Evolutionary conservation across 208 protist genomes (phyloP).

Genomic region (Trypanosoma brucei): DNA sequence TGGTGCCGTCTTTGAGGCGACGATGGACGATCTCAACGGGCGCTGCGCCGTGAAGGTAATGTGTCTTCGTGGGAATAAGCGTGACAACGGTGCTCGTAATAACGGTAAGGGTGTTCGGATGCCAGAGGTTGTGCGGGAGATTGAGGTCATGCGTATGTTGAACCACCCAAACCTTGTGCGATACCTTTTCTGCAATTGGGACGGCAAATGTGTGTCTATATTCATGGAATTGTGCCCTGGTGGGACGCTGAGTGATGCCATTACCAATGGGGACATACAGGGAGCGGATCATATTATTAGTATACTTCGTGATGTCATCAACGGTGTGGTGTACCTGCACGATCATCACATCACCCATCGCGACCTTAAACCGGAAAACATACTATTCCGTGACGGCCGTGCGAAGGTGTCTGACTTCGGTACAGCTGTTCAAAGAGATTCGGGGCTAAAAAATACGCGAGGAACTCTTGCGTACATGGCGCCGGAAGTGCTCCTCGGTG

Average conservation of each 20-base stretch:
- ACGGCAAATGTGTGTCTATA: slow-evolving; percentile 82
- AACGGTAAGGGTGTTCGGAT: slow-evolving; percentile 36
- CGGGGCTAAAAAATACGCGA: slow-evolving; percentile 44
- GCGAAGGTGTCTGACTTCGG: slow-evolving; percentile 83
- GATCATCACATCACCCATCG: slow-evolving; percentile 73
- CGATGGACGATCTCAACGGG: slow-evolving; percentile 53
- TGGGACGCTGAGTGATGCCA: slow-evolving; percentile 54
- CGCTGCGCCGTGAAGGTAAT: slow-evolving; percentile 84
- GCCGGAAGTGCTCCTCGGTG: slow-evolving; percentile 83
- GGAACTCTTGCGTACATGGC: slow-evolving; percentile 90
- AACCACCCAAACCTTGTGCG: slow-evolving; percentile 82
- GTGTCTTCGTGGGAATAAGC: slow-evolving; percentile 36
- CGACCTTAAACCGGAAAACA: slow-evolving; percentile 86
- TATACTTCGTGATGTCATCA: slow-evolving; percentile 62
- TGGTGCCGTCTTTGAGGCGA: slow-evolving; percentile 83
- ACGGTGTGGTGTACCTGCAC: slow-evolving; percentile 71
- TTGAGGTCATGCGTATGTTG: slow-evolving; percentile 78
- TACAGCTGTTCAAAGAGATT: slow-evolving; percentile 57
- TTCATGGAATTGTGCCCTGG: slow-evolving; percentile 89
- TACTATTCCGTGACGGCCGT: slow-evolving; percentile 64
- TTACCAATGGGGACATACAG: slow-evolving; percentile 39
- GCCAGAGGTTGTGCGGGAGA: slow-evolving; percentile 72
- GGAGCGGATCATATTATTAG: slow-evolving; percentile 44
- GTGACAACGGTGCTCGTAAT: slow-evolving; percentile 18
- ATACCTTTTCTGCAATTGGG: slow-evolving; percentile 73